phyloP scores from a whole-genome alignment of 2,329 filamentous ascomycete genomes.

The Fusarium pseudocircinatum region DNA sequence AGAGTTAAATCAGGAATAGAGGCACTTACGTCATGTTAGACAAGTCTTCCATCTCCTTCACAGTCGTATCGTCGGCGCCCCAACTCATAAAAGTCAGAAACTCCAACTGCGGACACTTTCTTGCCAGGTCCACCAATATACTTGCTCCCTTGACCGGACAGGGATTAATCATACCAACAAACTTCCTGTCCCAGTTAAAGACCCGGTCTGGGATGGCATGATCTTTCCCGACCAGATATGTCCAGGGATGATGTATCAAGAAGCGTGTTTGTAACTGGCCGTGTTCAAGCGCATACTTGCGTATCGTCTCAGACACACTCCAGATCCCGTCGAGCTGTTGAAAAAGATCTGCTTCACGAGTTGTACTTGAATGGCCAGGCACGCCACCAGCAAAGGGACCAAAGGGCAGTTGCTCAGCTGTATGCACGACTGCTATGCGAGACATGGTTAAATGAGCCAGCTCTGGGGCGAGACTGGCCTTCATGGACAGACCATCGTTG shows the following conservation, averaged over 20 bases:
- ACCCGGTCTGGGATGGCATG: background rate
- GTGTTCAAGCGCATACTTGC: background rate
- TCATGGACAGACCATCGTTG: background rate
- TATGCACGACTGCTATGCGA: background rate
- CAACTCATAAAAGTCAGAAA: background rate
- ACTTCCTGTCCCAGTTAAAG: background rate
- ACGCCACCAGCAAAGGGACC: background rate
- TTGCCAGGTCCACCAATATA: background rate
- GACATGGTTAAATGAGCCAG: background rate
- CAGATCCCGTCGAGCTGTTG: background rate
- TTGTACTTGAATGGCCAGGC: background rate
- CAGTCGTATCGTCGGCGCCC: background rate
- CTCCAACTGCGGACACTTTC: background rate
- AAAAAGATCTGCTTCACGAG: background rate
- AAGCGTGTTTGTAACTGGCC: background rate
- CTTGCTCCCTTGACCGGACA: background rate
- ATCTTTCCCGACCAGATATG: background rate
- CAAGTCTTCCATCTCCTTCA: background rate
- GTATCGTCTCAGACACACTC: background rate
- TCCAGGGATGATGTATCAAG: background rate
- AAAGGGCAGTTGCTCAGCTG: background rate
- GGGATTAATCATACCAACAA: background rate
- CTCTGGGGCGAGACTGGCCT: background rate
- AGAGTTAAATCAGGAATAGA: fast-evolving
- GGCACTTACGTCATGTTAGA: background rate